Base-by-base conservation (phyloP, 225 moss, liverwort and hornwort species). In the Anthoceros angustus region DNA sequence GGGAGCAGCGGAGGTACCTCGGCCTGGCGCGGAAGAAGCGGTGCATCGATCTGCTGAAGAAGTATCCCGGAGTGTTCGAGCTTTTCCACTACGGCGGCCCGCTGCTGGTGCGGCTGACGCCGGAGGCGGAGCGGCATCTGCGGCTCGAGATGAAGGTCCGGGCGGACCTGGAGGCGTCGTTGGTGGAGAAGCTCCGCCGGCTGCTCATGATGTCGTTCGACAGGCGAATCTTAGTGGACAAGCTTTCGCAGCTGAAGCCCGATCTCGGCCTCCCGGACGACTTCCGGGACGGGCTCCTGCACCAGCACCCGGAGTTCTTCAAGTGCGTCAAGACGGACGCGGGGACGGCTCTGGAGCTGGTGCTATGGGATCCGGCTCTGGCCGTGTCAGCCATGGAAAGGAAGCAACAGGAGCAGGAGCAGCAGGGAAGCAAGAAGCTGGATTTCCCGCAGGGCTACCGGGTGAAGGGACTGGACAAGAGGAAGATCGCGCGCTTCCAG, bases 201-300 rank as follows among this genome's bases (percentile, higher is more conserved):
- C 39, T 84, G 23, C 39, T 84, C 20, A 84, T 81, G 84, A 67
- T 84, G 25, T 79, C 81, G 32, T 65, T 65, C 41, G 70, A 74
- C 32, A 75, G 64, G 63, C 71, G 76, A 26, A 71, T 84, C 43
- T 55, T 76, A 14, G 70, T 84, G 25, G 24, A 24, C 42, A 68
- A 38, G 11, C n/a, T 84, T 48, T 73, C 63, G 10, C 62, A 70
- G 41, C 67, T 79, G 72, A 79, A 72, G 14, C 43, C 62, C 67
- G 84, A 81, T 38, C 67, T 84, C 14, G 79, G 81, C 50, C 69
- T 72, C 26, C 72, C 72, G 7, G 41, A 42, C 39, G 62, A 62
- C 32, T 72, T 72, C 62, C 67, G 67, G 62, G 39, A 62, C 41
- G 38, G 39, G 42, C 45, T 72, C n/a, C 41, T 72, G 39, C 41